Evolutionary conservation across 2,329 filamentous ascomycete species (phyloP), one percentile per base, ranked within the genome.

Genomic region (Epichloe typhina): DNA sequence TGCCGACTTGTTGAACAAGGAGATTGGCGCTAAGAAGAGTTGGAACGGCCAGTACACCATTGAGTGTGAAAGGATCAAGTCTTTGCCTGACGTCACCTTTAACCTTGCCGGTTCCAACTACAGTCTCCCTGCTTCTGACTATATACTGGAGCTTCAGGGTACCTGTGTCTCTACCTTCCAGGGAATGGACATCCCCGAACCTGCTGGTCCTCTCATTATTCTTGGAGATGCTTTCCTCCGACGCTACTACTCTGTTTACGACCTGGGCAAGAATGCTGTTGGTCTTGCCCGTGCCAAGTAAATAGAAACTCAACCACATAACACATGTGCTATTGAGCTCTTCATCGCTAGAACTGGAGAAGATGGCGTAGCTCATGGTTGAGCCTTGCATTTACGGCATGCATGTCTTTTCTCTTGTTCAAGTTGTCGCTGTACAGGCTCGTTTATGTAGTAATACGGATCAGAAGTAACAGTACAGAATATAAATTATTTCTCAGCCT

Each of bases 111-210:
- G 93, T 57, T 82, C 95, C 73, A 87, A 96, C 76, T 98, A 97
- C 76, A 85, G 83, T 66, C 95, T 98, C 60, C 75, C 77, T 51
- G 74, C 93, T 15, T 84, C 84, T 58, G 93, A 98, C 74, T 98
- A 98, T 75, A 90, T 96, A 60, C 83, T 98, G 40, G 90, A 98
- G 72, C 82, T 96, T 42, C 86, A 90, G 65, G 93, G 91, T 61
- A 91, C 84, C 67, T 98, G 93, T 72, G 95, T 98, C 70, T 96
- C 89, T 55, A 86, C 88, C 60, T 95, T 98, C 74, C 94, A 95
- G 82, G 90, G 89, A 62, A 95, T 97, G 84, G 93, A 90, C 68
- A 83, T 88, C 72, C 85, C 89, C 52, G 86, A 83, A 64, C 89
- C 89, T 39, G 84, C 86, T 53, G 91, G 93, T 45, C 93, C 93